Conservation (phyloP, 371 early-diverging fungal genomes). For the Smittium culicis region DNA sequence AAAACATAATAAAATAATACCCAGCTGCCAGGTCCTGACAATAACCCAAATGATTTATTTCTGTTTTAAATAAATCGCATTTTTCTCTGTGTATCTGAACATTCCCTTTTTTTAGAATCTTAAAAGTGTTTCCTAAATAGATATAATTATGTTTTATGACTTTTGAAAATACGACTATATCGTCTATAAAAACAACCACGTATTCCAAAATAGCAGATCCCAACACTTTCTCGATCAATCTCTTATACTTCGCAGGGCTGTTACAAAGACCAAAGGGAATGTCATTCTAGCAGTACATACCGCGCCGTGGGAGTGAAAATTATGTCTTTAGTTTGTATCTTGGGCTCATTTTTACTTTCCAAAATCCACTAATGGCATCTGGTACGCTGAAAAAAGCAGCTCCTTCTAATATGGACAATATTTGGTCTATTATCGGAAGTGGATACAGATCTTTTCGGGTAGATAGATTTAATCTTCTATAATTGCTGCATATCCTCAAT, state of each 20-base stretch:
- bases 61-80: slow-evolving; percentile 31
- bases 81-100: slow-evolving; percentile 32
- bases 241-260: slow-evolving; percentile 22
- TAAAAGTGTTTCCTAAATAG: slow-evolving; percentile 29
- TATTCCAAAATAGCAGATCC: slow-evolving; percentile 24
- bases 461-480: not conserved
- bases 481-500: not conserved
- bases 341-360: not conserved
- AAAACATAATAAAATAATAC: no score
- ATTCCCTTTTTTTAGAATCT: slow-evolving; percentile 16
- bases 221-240: slow-evolving; percentile 28
- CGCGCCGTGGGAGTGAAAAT: not conserved
- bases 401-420: not conserved
- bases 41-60: no score
- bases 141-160: slow-evolving; percentile 31
- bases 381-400: not conserved
- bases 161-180: slow-evolving; percentile 39
- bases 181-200: slow-evolving; percentile 38
- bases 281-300: slow-evolving; percentile 30
- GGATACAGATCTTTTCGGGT: not conserved
- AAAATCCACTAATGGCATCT: slow-evolving; percentile 4
- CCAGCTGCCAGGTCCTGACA: no score
- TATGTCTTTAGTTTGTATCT: not conserved
- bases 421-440: not conserved
- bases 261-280: slow-evolving; percentile 36